phyloP scores from a whole-genome alignment of 164 flowering plant genomes.

The Euptelea pleiosperma region DNA sequence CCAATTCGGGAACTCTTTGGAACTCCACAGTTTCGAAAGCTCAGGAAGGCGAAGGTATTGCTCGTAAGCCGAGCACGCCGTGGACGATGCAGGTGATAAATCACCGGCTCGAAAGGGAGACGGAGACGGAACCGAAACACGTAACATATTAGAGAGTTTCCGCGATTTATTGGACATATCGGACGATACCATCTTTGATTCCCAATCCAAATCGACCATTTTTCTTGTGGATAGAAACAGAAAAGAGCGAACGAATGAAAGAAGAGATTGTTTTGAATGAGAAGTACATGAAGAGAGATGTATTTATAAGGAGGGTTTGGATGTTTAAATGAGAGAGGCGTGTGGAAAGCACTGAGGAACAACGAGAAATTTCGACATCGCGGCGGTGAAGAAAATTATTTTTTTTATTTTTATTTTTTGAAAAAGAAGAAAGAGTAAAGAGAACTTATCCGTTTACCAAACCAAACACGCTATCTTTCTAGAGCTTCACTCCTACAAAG shows the following conservation, averaged over 20 bases:
- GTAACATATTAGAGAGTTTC: conserved; percentile 10
- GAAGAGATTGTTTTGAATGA: conserved; percentile 7
- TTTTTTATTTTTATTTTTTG: neutral
- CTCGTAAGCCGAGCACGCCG: conserved; percentile 66
- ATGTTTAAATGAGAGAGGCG: conserved; percentile 12
- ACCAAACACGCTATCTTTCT: conserved; percentile 3
- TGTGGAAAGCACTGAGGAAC: conserved; percentile 26
- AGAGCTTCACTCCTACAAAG: too few species aligned
- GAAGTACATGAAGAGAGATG: neutral
- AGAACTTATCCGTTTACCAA: conserved; percentile 38
- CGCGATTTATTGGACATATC: conserved; percentile 16
- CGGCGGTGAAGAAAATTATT: conserved; percentile 13
- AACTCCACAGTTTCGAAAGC: conserved; percentile 55
- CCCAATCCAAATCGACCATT: conserved; percentile 40
- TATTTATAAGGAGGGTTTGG: conserved; percentile 24
- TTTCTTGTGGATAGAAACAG: neutral
- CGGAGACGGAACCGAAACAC: conserved; percentile 5
- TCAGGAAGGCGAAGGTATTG: conserved; percentile 67
- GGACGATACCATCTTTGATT: conserved; percentile 23
- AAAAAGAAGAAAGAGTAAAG: neutral
- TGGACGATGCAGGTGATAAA: conserved; percentile 11
- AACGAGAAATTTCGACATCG: conserved; percentile 28
- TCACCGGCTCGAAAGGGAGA: conserved; percentile 12
- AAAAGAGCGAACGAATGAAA: neutral
- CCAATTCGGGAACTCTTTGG: conserved; percentile 66